These are phyloP conservation scores for Meyerozyma carpophila DNA, from an alignment of 1,139 yeast genomes.

Conservation along the genomic window DNA sequence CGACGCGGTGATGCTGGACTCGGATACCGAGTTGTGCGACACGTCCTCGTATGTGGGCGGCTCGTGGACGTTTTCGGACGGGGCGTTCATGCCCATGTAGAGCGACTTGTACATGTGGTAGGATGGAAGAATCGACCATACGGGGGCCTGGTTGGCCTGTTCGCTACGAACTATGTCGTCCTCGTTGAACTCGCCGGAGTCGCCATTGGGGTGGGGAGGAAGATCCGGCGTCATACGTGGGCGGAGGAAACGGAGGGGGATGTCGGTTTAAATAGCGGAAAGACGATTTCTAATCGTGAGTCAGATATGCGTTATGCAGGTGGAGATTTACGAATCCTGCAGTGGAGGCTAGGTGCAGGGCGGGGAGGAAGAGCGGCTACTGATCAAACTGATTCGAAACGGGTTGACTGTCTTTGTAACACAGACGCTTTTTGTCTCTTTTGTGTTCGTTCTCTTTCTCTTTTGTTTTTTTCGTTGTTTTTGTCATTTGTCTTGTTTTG, in stretches of 20 bases:
- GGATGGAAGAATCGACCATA: constrained; percentile 1
- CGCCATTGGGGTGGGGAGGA: background rate
- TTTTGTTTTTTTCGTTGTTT: too few relatives aligned
- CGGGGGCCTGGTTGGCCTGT: constrained; percentile 1
- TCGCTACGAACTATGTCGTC: background rate
- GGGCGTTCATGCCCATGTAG: background rate
- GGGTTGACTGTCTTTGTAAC: too few relatives aligned
- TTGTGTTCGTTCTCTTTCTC: too few relatives aligned
- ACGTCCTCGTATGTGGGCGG: constrained; percentile 1
- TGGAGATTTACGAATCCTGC: background rate
- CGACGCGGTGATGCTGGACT: background rate
- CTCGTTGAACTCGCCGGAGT: background rate
- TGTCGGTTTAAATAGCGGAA: background rate
- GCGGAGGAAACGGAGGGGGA: background rate
- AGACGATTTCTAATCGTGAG: background rate
- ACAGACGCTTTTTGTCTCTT: too few relatives aligned
- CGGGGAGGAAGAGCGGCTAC: too few relatives aligned
- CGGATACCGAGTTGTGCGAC: background rate
- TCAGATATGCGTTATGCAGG: background rate
- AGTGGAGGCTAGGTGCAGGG: too few relatives aligned
- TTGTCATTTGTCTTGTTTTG: too few relatives aligned
- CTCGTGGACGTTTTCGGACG: background rate
- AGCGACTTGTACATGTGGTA: constrained; percentile 1
- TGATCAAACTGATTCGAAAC: too few relatives aligned
- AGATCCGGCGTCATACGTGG: background rate